Evolutionary conservation across 1,284 basidiomycete genomes (phyloP), one percentile per base, ranked within the genome.

Genomic region (Peniophora sp.): DNA sequence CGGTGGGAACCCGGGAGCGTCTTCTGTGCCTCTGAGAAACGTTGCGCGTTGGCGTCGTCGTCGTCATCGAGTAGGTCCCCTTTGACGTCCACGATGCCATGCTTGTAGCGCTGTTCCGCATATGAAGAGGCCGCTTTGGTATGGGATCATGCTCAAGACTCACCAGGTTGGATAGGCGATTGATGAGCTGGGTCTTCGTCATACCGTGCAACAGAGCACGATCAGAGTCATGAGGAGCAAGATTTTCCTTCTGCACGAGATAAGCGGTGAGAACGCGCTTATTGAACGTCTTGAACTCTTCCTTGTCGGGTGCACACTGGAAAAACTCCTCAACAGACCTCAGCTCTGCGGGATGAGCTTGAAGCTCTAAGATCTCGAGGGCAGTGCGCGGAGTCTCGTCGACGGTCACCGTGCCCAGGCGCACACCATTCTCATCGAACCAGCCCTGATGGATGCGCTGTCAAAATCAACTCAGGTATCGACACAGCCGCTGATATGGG

Each of bases 381-480:
- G 22, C 14, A 20, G 47, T 15, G 17, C n/a, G 35, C 18, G n/a
- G 32, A 5, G 35, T 32, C 15, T 41, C 8, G 15, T 32, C 27
- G 27, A 12, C 27, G 12, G 27, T 32, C 27, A 32, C 12, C 6
- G 5, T 12, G 12, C 27, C 27, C 27, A 6, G 27, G 5, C 27
- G 27, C 27, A 32, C 27, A 12, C 27, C 27, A 12, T 32, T 32
- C 12, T 14, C 20, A 27, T 43, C 39, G 24, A 49, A 49, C 48
- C 48, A 49, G 48, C 48, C 48, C 23, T 49, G 48, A 3, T 27
- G 11, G 10, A 49, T 34, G n/a, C 48, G 48, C 48, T 49, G 43
- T 23, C 22, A 45, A 9, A 45, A 15, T 5, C n/a, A n/a, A 24
- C 20, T 22, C 20, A 22, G 3, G 8, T 22, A 14, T 18, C 14